Conservation (phyloP, 2,329 filamentous ascomycete genomes). For the Cladosporium sp. region DNA sequence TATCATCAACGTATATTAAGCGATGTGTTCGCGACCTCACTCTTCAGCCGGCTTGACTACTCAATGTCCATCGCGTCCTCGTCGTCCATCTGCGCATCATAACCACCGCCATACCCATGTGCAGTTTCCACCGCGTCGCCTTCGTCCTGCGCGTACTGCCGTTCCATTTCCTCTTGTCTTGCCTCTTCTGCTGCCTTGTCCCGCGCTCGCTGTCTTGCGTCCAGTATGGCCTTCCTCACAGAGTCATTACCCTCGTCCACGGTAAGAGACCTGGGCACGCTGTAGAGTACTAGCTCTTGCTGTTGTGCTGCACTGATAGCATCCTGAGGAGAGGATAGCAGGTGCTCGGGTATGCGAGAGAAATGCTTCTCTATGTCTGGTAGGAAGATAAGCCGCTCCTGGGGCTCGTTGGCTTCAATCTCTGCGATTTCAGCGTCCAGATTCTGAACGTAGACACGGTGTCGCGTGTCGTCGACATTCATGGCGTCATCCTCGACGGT, state of each 20-base stretch:
- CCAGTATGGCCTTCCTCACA: slow-evolving; percentile 80
- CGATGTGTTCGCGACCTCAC: background rate
- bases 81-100: slow-evolving; percentile 35
- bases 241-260: slow-evolving; percentile 72
- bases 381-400: slow-evolving; percentile 71
- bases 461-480: slow-evolving; percentile 81
- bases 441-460: slow-evolving; percentile 89
- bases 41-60: slow-evolving; percentile 17
- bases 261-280: slow-evolving; percentile 72
- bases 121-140: slow-evolving; percentile 33
- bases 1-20: background rate
- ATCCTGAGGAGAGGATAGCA: slow-evolving; percentile 59
- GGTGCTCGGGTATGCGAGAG: slow-evolving; percentile 64
- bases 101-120: slow-evolving; percentile 35
- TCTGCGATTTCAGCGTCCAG: slow-evolving; percentile 83
- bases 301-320: slow-evolving; percentile 50
- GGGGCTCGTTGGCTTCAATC: slow-evolving; percentile 59
- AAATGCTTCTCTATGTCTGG: slow-evolving; percentile 84
- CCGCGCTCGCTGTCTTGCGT: slow-evolving; percentile 69
- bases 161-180: slow-evolving; percentile 35
- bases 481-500: slow-evolving; percentile 61
- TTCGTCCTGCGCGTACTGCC: slow-evolving; percentile 30
- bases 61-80: slow-evolving; percentile 70
- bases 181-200: slow-evolving; percentile 46
- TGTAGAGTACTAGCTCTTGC: slow-evolving; percentile 80